Evolutionary conservation across 176 grass and related monocot genomes (phyloP), one percentile per base, ranked within the genome.

Genomic region (Aegilops bicornis): DNA sequence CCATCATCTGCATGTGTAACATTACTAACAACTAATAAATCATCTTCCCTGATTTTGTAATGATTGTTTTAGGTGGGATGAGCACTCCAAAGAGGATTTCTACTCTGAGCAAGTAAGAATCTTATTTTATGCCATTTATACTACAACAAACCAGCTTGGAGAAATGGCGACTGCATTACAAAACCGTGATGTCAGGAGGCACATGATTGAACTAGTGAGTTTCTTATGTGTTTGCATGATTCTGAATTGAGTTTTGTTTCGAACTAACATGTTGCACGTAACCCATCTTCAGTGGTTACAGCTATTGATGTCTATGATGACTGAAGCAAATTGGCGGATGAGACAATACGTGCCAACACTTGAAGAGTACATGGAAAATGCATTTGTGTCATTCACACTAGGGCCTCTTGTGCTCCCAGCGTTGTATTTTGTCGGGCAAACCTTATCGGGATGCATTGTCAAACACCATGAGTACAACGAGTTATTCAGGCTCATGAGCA

Each of bases 41-140:
- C 52, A 19, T 22, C 0, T 22, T 59, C 0, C 24, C 6, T 48
- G 0, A 22, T 59, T 22, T 59, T 1, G 0, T 59, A 59, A 8
- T 59, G 56, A 1, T 3, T 62, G 59, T 11, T 8, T 62, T 62
- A 95, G 95, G 87, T 97, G 92, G 95, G 89, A 95, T 64, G 90
- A 63, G 15, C 84, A 95, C 40, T 39, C 82, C 45, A 24, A 80
- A 70, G 58, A 80, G n/a, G 75, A 93, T 5, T 91, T 84, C 48
- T 93, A 81, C 83, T 91, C 90, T 8, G 87, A 97, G 43, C 84
- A 97, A 27, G 92, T 97, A 19, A 85, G 88, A 70, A 88, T 97
- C n/a, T 72, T 97, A 9, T 95, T 91, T 92, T 89, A 70, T 66
- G 85, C 92, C 54, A 33, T 95, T 29, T 88, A 80, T 30, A 78